Evolutionary conservation across 352 stramenopile genomes (phyloP).

Genomic region (Blastocystis sp.): DNA sequence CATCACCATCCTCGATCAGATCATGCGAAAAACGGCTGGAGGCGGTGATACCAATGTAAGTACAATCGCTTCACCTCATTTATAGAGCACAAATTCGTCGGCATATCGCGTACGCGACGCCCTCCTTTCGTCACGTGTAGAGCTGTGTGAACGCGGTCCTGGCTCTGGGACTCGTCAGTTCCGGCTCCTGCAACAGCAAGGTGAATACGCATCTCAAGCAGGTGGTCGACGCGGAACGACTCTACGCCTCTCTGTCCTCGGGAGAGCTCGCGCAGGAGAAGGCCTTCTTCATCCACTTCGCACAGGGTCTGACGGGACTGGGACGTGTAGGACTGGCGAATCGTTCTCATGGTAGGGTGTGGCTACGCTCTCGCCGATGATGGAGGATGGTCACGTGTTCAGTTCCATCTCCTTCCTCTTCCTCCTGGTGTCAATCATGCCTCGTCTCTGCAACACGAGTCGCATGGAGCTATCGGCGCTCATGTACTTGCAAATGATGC

Average conservation of each 20-base stretch:
- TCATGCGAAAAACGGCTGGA: slow-evolving; percentile 54
- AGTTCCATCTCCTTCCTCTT: slow-evolving; percentile 1
- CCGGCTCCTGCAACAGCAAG: slow-evolving; percentile 35
- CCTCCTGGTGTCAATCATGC: slow-evolving; percentile 5
- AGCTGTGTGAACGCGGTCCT: slow-evolving; percentile 45
- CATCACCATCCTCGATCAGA: slow-evolving; percentile 26
- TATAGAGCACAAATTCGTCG: slow-evolving; percentile 30
- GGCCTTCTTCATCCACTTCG: slow-evolving; percentile 38
- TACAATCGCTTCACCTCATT: not conserved
- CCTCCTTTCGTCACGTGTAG: not conserved
- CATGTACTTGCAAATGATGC: slow-evolving; percentile 35
- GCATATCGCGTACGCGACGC: not conserved
- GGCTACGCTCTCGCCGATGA: not conserved
- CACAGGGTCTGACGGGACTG: not conserved
- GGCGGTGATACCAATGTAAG: slow-evolving; percentile 16
- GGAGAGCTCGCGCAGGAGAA: slow-evolving; percentile 1
- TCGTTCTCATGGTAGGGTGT: not conserved
- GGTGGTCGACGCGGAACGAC: slow-evolving; percentile 41
- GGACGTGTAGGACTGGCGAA: not conserved
- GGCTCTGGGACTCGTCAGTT: slow-evolving; percentile 13
- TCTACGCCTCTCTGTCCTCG: not conserved
- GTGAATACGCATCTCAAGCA: slow-evolving; percentile 30
- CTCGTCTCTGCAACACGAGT: slow-evolving; percentile 9
- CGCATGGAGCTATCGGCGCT: not conserved
- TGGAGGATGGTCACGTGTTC: not conserved